These are phyloP conservation scores for Penicillium roqueforti DNA, from an alignment of 495 filamentous ascomycete species.

Conservation along the genomic window DNA sequence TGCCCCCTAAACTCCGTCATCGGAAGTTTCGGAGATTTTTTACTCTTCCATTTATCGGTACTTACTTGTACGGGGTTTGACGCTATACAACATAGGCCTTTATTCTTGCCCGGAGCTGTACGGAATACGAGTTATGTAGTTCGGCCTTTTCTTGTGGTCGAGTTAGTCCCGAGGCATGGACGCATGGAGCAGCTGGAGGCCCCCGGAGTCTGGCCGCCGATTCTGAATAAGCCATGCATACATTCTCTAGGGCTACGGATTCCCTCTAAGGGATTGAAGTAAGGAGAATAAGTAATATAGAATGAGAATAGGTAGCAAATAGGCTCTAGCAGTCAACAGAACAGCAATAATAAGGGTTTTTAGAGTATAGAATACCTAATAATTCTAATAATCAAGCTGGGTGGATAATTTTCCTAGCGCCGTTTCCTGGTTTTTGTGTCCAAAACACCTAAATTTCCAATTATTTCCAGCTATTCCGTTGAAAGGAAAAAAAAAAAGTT, in stretches of 20 bases:
- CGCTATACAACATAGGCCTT: too few relatives aligned
- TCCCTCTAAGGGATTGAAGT: not conserved
- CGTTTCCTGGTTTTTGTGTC: not conserved
- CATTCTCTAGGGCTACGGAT: not conserved
- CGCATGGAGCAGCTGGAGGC: too few relatives aligned
- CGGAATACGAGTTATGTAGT: too few relatives aligned
- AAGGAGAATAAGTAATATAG: not conserved
- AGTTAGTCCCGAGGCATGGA: not conserved
- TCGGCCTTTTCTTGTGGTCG: too few relatives aligned
- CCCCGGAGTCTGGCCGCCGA: not conserved
- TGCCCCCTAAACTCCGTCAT: conserved; percentile 27
- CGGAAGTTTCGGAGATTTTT: conserved; percentile 15
- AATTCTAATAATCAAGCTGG: not conserved
- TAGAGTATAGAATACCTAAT: not conserved
- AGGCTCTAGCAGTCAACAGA: too few relatives aligned
- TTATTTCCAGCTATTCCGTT: not conserved
- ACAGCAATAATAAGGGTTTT: too few relatives aligned
- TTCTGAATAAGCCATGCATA: not conserved
- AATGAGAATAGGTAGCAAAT: not conserved
- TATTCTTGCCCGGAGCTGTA: too few relatives aligned
- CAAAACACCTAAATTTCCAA: not conserved
- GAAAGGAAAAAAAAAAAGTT: conserved; percentile 1
- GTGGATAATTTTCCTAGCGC: conserved; percentile 8
- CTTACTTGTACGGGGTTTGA: not conserved
- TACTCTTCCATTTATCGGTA: not conserved